Conservation (phyloP, 768 basidiomycete species). For the Lentinula raphanica region DNA sequence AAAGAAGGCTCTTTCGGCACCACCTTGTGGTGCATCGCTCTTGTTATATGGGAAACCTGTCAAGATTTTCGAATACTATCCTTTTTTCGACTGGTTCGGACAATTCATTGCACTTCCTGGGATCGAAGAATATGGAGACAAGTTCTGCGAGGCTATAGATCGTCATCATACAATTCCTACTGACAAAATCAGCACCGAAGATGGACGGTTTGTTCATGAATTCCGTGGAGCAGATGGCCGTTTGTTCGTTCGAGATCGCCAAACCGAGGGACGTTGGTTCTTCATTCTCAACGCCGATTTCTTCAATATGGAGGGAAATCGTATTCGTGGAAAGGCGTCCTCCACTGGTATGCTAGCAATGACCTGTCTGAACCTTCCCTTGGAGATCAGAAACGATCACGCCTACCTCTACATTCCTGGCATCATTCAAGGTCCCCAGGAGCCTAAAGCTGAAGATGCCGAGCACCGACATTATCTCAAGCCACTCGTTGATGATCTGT, state of each 20-base stretch:
- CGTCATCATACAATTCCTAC: neutral
- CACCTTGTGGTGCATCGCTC: neutral
- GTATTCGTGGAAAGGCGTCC: neutral
- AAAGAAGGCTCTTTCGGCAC: neutral
- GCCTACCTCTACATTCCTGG: constrained; percentile 7
- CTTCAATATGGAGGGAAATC: constrained; percentile 2
- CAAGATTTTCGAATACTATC: constrained; percentile 5
- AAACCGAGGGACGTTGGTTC: constrained; percentile 4
- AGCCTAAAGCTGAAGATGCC: constrained; percentile 1
- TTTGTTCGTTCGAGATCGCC: neutral
- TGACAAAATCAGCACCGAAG: neutral
- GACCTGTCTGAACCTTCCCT: constrained; percentile 6
- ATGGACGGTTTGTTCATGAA: neutral
- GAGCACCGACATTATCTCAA: constrained; percentile 6
- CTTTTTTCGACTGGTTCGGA: constrained; percentile 8
- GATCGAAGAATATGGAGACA: neutral
- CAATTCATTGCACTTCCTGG: constrained; percentile 1
- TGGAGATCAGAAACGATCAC: neutral
- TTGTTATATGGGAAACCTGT: neutral
- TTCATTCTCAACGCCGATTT: constrained; percentile 5
- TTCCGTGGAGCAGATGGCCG: neutral
- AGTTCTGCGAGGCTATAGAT: neutral
- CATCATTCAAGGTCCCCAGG: constrained; percentile 6
- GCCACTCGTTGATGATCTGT: neutral
- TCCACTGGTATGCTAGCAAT: constrained; percentile 7